Base-by-base conservation (phyloP, 352 stramenopile species). In the Phytopythium kandeliae region DNA sequence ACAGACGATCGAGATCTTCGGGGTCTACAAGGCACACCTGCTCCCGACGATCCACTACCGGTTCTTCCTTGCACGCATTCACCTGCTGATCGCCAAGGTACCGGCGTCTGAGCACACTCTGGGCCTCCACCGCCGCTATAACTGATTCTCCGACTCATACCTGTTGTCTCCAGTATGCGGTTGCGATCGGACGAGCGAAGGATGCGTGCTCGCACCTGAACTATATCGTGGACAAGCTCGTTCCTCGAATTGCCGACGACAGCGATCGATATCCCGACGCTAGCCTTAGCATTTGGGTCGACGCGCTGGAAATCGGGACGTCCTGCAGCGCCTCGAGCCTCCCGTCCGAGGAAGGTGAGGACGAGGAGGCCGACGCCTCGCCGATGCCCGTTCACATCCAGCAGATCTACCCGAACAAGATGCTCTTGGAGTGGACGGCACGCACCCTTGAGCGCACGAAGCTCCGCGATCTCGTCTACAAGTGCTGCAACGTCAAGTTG, bases 21-120 rank as follows among this genome's bases (percentile, higher is more conserved):
- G 35, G 12, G 63, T 37, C 0, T 69, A 85, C 61, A 82, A 80
- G 55, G 47, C 41, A 17, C 43, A 73, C 19, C 53, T 91, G 10
- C 62, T 78, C 41, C 47, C 60, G 19, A 85, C 74, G 2, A 53
- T 69, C 12, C 61, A 86, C 34, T 78, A 77, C 38, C 56, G 53
- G 13, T 77, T 75, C 44, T 85, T 81, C 47, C 54, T 85, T 15
- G 75, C 65, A 9, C 65, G 70, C 31, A 82, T 73, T 33, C 77
- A 89, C 49, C 54, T 69, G 7, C 47, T 88, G 28, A 78, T 88
- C 42, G 78, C 76, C n/a, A 82, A 86, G 71, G 80, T 89, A 60
- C 35, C n/a, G n/a, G n/a, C n/a, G n/a, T n/a, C n/a, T n/a, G n/a
- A n/a, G n/a, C n/a, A n/a, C n/a, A n/a, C n/a, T n/a, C n/a, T n/a